Base-by-base conservation (phyloP, 805 yeast species). In the Saccharomycopsis sp. region DNA sequence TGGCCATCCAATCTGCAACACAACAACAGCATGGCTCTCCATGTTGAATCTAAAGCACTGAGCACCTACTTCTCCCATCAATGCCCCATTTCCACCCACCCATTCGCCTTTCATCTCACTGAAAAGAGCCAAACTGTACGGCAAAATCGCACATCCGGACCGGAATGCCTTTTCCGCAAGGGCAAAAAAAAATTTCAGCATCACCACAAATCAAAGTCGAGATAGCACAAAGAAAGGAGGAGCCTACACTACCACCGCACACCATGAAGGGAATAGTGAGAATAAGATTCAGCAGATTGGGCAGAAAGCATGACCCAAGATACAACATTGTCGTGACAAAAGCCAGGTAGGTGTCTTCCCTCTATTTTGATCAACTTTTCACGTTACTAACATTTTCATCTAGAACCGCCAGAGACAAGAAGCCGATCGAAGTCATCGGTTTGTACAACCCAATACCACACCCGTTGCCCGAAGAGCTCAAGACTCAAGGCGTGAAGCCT, bases 401-500 rank as follows among this genome's bases (percentile, higher is more conserved):
- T 29, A 56, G 69, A 45, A 69, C 77, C n/a, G 92, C 86, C n/a
- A 70, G 94, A 51, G 87, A 85, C 59, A 77, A 76, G 41, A 72
- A 82, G 51, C 98, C 98, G 9, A 78, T 92, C 34, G 98, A 92
- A 61, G 98, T 92, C 8, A 62, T 92, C 48, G 98, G 98, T 22
- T 86, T 96, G 1, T 92, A 86, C 58, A 77, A 86, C 55, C 96
- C 98, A 25, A 65, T 73, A 18, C 83, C 96, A 3, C 68, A 70
- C 38, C 82, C 89, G 22, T 59, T 79, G 42, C 35, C 50, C 10
- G 45, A 50, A 23, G 72, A 67, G 47, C 85, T 82, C 53, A 64
- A 63, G 49, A 73, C 69, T 30, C 58, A 57, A 16, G 83, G 81
- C 8, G 63, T 65, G 30, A 62, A 69, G 47, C 83, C 88, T 9